Evolutionary conservation across 345 rosid genomes (phyloP), one percentile per base, ranked within the genome.

Genomic region (Luvunga scandens): DNA sequence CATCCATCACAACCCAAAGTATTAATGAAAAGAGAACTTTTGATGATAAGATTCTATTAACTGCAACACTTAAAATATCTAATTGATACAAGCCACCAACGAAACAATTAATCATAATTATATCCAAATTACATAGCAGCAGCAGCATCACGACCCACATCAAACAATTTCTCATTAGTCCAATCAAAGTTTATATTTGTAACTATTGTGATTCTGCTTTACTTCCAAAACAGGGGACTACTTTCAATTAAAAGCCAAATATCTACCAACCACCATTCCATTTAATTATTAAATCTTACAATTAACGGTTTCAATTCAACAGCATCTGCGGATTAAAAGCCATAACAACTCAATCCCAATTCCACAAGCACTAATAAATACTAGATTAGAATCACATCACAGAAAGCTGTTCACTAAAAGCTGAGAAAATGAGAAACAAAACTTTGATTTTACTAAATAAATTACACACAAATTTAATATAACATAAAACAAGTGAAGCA

Each of bases 401-500:
- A 24, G 50, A 76, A 55, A 39, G 18, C 66, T 65, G 34, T 27
- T 25, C 31, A 66, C 42, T 16, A 67, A 25, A 67, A 55, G 13
- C 38, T 50, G 28, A 76, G 5, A 45, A 66, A 31, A 45, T 55
- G 31, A 16, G 1, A 18, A 28, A 55, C 5, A 34, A 9, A 19
- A 71, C 1, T 14, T 63, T 1, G 7, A 28, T 36, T 63, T 53
- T 18, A 25, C 7, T 24, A 22, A 61, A 77, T 59, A 22, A 45
- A 39, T 7, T 21, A 69, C 31, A 45, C 9, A 25, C 21, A 69
- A 69, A 69, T 14, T 30, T 25, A 0, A n/a, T 14, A 31, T 4
- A 31, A 55, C 64, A 50, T 27, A 63, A 38, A 18, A 78, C 7
- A 30, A 72, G 77, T 50, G 38, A 78, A 68, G 53, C 66, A 39